Base-by-base conservation (phyloP, 352 stramenopile genomes). In the Globisporangium middletonii region DNA sequence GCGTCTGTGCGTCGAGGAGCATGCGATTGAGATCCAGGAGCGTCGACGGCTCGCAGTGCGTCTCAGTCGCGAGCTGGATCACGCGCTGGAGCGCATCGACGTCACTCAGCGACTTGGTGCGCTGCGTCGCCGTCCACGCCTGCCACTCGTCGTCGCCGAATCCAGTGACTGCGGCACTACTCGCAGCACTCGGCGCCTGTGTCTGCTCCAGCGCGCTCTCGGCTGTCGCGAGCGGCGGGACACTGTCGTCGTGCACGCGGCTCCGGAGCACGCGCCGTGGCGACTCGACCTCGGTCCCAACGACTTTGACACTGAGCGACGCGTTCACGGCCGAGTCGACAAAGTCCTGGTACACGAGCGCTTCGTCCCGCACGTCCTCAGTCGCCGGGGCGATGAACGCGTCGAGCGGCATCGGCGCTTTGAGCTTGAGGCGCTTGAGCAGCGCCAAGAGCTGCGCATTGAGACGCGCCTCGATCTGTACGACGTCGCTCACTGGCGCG, bases 271-370 rank as follows among this genome's bases (percentile, higher is more conserved):
- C 57, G 65, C 28, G 65, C 26, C 57, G 74, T 45, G 28, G 50
- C 19, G 42, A 49, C 58, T 82, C 56, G 55, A 67, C 27, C 12
- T 55, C 60, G 9, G 63, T 72, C 4, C 76, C 64, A 54, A 58
- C 30, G 38, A 88, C 71, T 4, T 60, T 59, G 13, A 70, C 67
- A 3, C 76, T 63, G 42, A 87, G 64, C 26, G 69, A 64, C 1
- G 65, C 63, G 46, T 87, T 68, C 38, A 88, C 48, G 1, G 75
- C 77, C 0, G 73, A 77, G 47, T 90, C 74, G 9, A 83, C 77
- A 65, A 88, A 90, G 53, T 90, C 76, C 35, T 85, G 75, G 53
- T 86, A 70, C 6, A 65, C 72, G 19, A 88, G 62, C 50, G 84
- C 69, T 57, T 86, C 76, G 27, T 90, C 77, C 19, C 68, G 64